Percentiles rank a stretch among this genome's conserved stretches.
Evolutionary conservation across 768 basidiomycete genomes (phyloP).

Genomic region (Hysterangium stoloniferum): DNA sequence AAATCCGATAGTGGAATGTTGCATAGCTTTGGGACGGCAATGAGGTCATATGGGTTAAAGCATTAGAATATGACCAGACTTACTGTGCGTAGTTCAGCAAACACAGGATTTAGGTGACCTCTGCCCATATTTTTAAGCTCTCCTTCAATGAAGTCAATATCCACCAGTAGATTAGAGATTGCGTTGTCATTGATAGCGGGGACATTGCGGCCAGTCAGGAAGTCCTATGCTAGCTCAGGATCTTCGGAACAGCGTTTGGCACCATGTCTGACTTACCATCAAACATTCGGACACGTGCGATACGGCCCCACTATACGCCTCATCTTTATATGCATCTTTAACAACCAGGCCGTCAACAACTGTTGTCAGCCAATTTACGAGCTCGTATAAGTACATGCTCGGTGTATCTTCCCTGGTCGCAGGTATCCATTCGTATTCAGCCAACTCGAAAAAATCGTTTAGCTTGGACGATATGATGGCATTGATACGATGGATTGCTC

Average conservation of each 20-base stretch:
- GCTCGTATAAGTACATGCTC: constrained; percentile 91
- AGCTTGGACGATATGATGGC: constrained; percentile 84
- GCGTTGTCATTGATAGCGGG: constrained; percentile 83
- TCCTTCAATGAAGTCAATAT: constrained; percentile 84
- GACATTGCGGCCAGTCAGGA: constrained; percentile 69
- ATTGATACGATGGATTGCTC: constrained; percentile 69
- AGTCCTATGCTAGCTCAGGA: constrained; percentile 40
- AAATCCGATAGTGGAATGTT: constrained; percentile 66
- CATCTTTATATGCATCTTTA: constrained; percentile 79
- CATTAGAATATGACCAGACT: constrained; percentile 27
- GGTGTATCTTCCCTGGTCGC: constrained; percentile 61
- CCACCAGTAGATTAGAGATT: constrained; percentile 75
- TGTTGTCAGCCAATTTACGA: constrained; percentile 93
- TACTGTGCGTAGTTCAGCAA: constrained; percentile 74
- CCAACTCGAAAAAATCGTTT: constrained; percentile 90
- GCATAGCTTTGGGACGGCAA: constrained; percentile 16
- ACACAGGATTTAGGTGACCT: constrained; percentile 59
- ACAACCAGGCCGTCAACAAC: constrained; percentile 87
- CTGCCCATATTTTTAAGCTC: constrained; percentile 73
- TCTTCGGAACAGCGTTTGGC: background rate
- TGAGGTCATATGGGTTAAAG: background rate
- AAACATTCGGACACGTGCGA: constrained; percentile 80
- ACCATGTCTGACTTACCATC: constrained; percentile 50
- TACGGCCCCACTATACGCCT: constrained; percentile 85
- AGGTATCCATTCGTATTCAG: constrained; percentile 93